Conservation (phyloP, 2,329 filamentous ascomycete genomes). For the Pseudogymnoascus sp. region DNA sequence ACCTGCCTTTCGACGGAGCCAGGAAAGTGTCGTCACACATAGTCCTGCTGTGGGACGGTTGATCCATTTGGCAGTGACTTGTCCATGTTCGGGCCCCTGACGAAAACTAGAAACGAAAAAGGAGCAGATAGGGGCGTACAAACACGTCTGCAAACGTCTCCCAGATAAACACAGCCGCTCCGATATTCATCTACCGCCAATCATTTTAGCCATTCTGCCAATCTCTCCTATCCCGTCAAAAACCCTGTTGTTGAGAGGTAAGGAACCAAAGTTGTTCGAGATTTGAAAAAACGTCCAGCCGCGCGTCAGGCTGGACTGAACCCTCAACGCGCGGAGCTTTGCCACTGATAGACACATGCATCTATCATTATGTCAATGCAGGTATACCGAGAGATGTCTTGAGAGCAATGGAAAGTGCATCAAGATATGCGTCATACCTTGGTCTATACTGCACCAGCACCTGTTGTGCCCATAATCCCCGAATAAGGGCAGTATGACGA, state of each 20-base stretch:
- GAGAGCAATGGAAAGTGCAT: not conserved
- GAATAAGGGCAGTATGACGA: conserved; percentile 5
- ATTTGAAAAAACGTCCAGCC: not conserved
- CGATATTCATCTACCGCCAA: not conserved
- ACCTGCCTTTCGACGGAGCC: not conserved
- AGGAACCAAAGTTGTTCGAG: not conserved
- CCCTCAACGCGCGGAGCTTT: not conserved
- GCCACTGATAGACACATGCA: not conserved
- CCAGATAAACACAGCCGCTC: not conserved
- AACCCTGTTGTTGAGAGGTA: not conserved
- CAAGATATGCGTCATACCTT: not conserved
- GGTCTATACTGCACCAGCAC: not conserved
- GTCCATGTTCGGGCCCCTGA: not conserved
- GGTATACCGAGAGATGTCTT: not conserved
- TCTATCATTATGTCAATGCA: not conserved
- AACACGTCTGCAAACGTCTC: conserved; percentile 3
- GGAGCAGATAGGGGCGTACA: conserved; percentile 2
- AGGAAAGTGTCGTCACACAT: not conserved
- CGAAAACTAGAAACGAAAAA: conserved; percentile 7
- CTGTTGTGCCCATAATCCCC: not conserved
- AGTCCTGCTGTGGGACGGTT: not conserved
- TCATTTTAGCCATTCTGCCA: not conserved
- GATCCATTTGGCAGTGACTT: conserved; percentile 2
- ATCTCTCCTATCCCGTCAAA: not conserved
- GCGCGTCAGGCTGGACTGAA: not conserved